phyloP scores from a whole-genome alignment of 116 monocot genomes.

The Papilionanthe hybrid region DNA sequence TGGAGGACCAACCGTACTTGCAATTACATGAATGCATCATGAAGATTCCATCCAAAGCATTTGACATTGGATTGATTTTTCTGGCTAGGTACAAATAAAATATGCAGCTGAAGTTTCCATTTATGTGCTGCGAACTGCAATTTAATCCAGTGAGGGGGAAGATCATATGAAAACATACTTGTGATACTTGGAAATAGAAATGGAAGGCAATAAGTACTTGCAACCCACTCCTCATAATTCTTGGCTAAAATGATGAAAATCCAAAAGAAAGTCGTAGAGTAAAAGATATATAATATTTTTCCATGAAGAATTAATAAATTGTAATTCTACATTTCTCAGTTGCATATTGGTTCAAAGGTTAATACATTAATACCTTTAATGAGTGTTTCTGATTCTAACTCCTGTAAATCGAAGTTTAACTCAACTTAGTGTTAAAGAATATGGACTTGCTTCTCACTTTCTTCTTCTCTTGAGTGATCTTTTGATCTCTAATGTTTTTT shows the following conservation, averaged over 20 bases:
- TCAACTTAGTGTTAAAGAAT: no score
- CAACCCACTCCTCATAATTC: background rate
- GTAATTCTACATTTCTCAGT: background rate
- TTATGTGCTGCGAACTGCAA: background rate
- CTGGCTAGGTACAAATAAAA: background rate
- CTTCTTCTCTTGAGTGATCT: no score
- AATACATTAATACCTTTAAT: background rate
- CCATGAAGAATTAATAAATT: background rate
- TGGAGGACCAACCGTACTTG: background rate
- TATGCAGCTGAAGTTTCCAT: background rate
- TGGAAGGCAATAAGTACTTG: background rate
- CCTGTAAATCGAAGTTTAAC: no score
- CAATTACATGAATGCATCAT: background rate
- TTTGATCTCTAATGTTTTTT: no score
- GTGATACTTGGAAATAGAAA: background rate
- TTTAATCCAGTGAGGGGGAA: background rate
- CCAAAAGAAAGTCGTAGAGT: background rate
- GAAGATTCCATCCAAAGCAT: background rate
- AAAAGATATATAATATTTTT: background rate
- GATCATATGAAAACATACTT: background rate
- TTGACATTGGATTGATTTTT: background rate
- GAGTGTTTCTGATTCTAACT: no score
- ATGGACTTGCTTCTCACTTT: no score
- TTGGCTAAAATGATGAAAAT: background rate
- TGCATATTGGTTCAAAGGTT: background rate